Percentiles rank a stretch among this genome's conserved stretches.
These are phyloP conservation scores for Ciborinia camelliae DNA, from an alignment of 2,329 filamentous ascomycete species.

Conservation along the genomic window DNA sequence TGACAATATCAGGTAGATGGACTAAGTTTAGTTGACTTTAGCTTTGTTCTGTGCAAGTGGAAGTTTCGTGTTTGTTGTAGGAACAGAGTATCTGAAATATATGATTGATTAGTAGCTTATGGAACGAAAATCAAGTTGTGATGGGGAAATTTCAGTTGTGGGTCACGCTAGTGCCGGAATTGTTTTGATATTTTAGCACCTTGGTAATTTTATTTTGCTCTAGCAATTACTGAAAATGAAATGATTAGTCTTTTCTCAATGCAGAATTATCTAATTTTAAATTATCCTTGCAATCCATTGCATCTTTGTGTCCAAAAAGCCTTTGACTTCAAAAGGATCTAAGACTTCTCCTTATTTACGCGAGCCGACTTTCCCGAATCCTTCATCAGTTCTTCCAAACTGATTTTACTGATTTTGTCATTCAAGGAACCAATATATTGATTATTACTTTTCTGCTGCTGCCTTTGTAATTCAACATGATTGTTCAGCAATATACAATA, in stretches of 20 bases:
- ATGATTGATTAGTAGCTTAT: too few relatives aligned
- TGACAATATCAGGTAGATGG: background rate
- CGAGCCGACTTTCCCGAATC: background rate
- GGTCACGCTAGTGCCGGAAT: background rate
- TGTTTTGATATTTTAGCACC: too few relatives aligned
- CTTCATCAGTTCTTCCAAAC: background rate
- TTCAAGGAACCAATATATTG: background rate
- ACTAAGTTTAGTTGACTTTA: background rate
- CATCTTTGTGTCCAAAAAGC: background rate
- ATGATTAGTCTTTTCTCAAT: too few relatives aligned
- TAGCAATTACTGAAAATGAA: too few relatives aligned
- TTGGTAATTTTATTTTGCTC: too few relatives aligned
- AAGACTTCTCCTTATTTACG: slow-evolving; percentile 4
- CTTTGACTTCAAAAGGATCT: background rate
- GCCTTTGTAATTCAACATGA: too few relatives aligned
- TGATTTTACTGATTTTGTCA: background rate
- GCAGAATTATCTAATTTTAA: too few relatives aligned
- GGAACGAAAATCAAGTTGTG: too few relatives aligned
- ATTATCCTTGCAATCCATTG: background rate
- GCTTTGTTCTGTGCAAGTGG: background rate
- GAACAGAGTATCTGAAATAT: background rate
- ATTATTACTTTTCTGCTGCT: background rate
- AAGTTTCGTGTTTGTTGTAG: too few relatives aligned
- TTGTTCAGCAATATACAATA: background rate
- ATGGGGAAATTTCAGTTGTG: background rate